Evolutionary conservation across 495 filamentous ascomycete species (phyloP), one percentile per base, ranked within the genome.

Genomic region (Clavariopsis aquatica): DNA sequence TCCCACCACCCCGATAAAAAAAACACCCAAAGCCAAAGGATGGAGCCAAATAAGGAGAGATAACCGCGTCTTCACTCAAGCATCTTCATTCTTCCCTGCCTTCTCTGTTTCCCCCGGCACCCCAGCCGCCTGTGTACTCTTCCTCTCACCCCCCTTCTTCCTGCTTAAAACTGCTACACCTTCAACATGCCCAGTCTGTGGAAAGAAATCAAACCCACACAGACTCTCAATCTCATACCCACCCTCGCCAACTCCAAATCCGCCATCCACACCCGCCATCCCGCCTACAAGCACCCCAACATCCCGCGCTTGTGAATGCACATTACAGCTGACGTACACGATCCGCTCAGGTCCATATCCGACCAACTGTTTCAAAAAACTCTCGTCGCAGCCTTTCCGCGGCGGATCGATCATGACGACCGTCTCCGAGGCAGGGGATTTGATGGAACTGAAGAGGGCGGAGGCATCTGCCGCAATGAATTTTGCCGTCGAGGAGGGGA

Each of bases 101-200:
- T 53, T 34, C 5, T 1, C 28, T 13, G 31, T 27, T 24, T 29
- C 24, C 27, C 34, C 17, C 55, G 9, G 26, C 34, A 20, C 38
- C 55, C 43, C 22, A 7, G 49, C 41, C 62, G 31, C 31, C 38
- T 19, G 31, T 19, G 19, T 34, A 2, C n/a, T n/a, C n/a, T 31
- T 28, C 19, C 19, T 38, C 27, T 45, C 27, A 12, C 28, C 60
- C 19, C 12, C 54, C 65, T 71, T 71, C 57, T 65, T 60, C 60
- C n/a, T n/a, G n/a, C 63, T 72, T 62, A 98, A 75, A 27, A 98
- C 85, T 34, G 90, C 94, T 58, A 97, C 92, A 45, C 94, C 90
- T 75, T 98, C 94, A 0, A 98, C 94, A 82, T 98, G 94, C 6
- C 91, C 86, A 24, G 94, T 98, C 81, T 98, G 94, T 49, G 94